Conservation (phyloP, 805 yeast species). For the Suhomyces emberorum region DNA sequence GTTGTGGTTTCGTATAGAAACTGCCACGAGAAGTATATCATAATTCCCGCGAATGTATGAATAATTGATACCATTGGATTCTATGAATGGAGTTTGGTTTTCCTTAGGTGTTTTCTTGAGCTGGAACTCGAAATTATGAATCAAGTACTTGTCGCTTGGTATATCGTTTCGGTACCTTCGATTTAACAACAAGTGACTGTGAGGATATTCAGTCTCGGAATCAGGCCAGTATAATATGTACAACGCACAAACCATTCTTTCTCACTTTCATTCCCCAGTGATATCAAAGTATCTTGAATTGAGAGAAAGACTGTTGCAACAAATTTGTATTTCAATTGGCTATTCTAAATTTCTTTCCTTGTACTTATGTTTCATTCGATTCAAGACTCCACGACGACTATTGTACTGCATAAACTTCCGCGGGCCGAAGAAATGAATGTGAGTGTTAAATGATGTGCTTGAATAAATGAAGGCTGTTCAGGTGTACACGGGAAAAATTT, state of each 20-base stretch:
- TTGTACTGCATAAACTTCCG: too few species aligned
- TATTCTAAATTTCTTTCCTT: too few species aligned
- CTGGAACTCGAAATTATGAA: constrained; percentile 22
- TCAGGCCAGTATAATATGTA: constrained; percentile 37
- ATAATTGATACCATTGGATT: constrained; percentile 50
- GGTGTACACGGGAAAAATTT: constrained; percentile 6
- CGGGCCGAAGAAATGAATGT: neutral
- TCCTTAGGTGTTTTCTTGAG: constrained; percentile 19
- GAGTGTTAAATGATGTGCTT: too few species aligned
- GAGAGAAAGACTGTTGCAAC: too few species aligned
- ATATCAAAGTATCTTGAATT: too few species aligned
- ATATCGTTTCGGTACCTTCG: constrained; percentile 33
- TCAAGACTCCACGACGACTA: too few species aligned
- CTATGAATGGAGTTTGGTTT: constrained; percentile 41
- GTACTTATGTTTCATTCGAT: too few species aligned
- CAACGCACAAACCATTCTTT: constrained; percentile 35
- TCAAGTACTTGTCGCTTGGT: constrained; percentile 21
- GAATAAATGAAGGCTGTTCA: neutral
- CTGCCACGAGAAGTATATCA: constrained; percentile 41
- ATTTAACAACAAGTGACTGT: constrained; percentile 32
- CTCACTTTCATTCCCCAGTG: neutral
- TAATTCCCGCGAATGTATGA: constrained; percentile 48
- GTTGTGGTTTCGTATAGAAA: constrained; percentile 47
- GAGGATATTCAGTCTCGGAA: constrained; percentile 19
- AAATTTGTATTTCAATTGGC: too few species aligned